These are phyloP conservation scores for Neospora caninum DNA, from an alignment of 169 alveolate species.

Conservation along the genomic window DNA sequence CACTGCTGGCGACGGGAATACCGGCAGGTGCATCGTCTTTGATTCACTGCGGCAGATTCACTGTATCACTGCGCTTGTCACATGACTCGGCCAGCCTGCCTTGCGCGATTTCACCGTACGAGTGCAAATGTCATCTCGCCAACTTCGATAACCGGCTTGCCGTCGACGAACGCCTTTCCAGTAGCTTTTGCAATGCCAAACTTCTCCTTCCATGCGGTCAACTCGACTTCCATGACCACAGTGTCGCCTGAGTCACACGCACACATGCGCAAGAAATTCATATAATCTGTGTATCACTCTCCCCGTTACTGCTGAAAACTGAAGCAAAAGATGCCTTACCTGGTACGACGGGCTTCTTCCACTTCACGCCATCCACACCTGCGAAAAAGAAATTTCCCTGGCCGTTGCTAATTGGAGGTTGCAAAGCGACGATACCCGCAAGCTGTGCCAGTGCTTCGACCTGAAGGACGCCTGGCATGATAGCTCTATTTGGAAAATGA, in stretches of 20 bases:
- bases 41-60: too few relatives aligned
- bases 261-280: constrained; percentile 13
- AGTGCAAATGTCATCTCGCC: constrained; percentile 77
- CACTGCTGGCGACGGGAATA: too few relatives aligned
- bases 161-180: constrained; percentile 75
- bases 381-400: constrained; percentile 75
- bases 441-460: constrained; percentile 79
- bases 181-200: constrained; percentile 76
- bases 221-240: constrained; percentile 75
- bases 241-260: constrained; percentile 73
- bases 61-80: too few relatives aligned
- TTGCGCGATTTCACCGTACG: constrained; percentile 44
- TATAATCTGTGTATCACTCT: not conserved
- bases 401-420: constrained; percentile 69
- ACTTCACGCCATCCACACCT: constrained; percentile 77
- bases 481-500: constrained; percentile 75
- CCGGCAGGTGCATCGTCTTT: too few relatives aligned
- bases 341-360: constrained; percentile 79
- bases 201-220: constrained; percentile 69
- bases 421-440: constrained; percentile 76
- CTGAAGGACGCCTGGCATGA: constrained; percentile 79
- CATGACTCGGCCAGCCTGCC: too few relatives aligned
- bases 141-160: constrained; percentile 70
- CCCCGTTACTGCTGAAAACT: not conserved
- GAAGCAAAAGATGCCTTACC: constrained; percentile 56